Percentiles rank a stretch among this genome's conserved stretches.
Evolutionary conservation across 805 yeast species (phyloP).

Genomic region (Dipodascopsis tothii): DNA sequence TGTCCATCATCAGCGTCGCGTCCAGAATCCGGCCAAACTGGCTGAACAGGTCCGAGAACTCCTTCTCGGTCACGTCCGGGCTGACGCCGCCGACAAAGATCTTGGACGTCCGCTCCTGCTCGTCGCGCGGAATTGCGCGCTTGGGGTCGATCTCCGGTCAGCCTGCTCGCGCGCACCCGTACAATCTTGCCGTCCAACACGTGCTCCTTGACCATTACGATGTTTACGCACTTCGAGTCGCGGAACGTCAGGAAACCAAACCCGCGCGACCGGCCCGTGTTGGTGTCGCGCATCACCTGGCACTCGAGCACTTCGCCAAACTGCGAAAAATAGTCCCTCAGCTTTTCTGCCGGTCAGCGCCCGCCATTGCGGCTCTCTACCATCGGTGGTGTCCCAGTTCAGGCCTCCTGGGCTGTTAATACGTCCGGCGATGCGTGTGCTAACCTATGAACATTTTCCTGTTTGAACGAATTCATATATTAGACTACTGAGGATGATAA

Average conservation of each 20-base stretch:
- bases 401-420: slow-evolving; percentile 76
- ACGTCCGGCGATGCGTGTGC: slow-evolving; percentile 33
- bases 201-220: slow-evolving; percentile 78
- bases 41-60: slow-evolving; percentile 76
- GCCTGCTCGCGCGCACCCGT: slow-evolving; percentile 1
- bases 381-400: slow-evolving; percentile 93
- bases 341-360: slow-evolving; percentile 41
- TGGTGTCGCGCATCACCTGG: slow-evolving; percentile 85
- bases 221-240: slow-evolving; percentile 74
- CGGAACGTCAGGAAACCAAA: slow-evolving; percentile 88
- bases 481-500: neutral
- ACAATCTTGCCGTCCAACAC: slow-evolving; percentile 81
- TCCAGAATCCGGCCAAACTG: slow-evolving; percentile 88
- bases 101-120: slow-evolving; percentile 93
- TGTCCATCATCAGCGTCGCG: slow-evolving; percentile 94
- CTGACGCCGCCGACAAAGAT: slow-evolving; percentile 96
- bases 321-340: slow-evolving; percentile 73
- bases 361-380: slow-evolving; percentile 6
- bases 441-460: slow-evolving; percentile 26
- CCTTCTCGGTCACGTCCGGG: slow-evolving; percentile 84
- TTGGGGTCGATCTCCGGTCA: slow-evolving; percentile 69
- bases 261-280: slow-evolving; percentile 82
- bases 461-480: neutral
- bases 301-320: slow-evolving; percentile 84
- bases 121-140: slow-evolving; percentile 94